Evolutionary conservation across 2,329 filamentous ascomycete species (phyloP), one percentile per base, ranked within the genome.

Genomic region (Paraconiothyrium brasiliense): DNA sequence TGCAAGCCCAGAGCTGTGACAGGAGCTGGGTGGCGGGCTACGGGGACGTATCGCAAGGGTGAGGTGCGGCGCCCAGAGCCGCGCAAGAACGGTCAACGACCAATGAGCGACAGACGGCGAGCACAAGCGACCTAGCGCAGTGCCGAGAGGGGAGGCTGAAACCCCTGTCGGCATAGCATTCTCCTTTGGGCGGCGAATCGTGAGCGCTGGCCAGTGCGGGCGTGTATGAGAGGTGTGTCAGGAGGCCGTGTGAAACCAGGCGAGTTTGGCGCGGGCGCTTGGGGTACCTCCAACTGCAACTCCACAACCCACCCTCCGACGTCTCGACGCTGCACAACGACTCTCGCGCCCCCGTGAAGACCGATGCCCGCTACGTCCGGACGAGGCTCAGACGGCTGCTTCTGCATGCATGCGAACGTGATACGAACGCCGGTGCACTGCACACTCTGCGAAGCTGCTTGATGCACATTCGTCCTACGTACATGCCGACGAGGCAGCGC

Each of bases 181-280:
- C 54, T 56, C 61, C 52, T 59, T 68, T 71, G 61, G 63, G 59
- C 59, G 65, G 65, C 62, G 60, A 68, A 67, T 62, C 50, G 58
- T 62, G 55, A 62, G 62, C 58, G 56, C 47, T 60, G 57, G 49
- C 37, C 34, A 47, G 54, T n/a, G 56, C 39, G 41, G 51, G 30
- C n/a, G 41, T 54, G 76, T 77, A 72, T 75, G 69, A 76, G 68
- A 66, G 46, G 59, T 69, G 75, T 76, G 60, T 62, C 67, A 71
- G 51, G 62, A 51, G 34, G 58, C 57, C 51, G 47, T 54, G 58
- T 68, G 63, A 71, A 70, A 71, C 70, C 54, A 62, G 52, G 35
- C 61, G 63, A 61, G 71, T 71, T 70, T 71, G 62, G 63, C 54
- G 60, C 58, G 43, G 66, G 69, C 71, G 73, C 67, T 69, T 61